A percentile compares a stretch with the other conserved stretches of the same genome.
Conservation (phyloP, 1,139 yeast genomes). For the Pichia sp. region DNA sequence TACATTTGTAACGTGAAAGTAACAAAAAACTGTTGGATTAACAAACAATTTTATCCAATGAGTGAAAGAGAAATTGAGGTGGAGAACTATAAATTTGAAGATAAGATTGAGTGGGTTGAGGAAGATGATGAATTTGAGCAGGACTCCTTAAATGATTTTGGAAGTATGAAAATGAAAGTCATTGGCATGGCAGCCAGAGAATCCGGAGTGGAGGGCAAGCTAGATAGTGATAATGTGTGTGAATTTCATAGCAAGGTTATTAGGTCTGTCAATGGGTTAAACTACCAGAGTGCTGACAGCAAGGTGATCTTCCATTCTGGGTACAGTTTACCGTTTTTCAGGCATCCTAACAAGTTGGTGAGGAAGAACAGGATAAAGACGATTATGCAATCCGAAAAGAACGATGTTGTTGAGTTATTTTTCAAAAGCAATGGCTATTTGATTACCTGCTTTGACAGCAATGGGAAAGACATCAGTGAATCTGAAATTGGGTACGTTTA, state of each 20-base stretch:
- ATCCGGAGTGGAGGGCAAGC: constrained; percentile 13
- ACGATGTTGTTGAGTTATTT: constrained; percentile 38
- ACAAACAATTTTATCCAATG: constrained; percentile 40
- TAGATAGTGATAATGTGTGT: constrained; percentile 38
- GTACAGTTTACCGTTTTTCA: constrained; percentile 48
- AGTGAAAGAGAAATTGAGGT: constrained; percentile 40
- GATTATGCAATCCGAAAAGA: constrained; percentile 9
- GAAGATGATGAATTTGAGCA: background rate
- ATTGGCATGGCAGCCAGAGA: constrained; percentile 46
- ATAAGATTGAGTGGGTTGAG: constrained; percentile 32
- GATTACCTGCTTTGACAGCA: constrained; percentile 46
- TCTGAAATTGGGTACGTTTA: constrained; percentile 47
- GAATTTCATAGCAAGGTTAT: constrained; percentile 48
- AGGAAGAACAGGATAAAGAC: constrained; percentile 3
- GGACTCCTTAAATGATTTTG: background rate
- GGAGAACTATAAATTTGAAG: constrained; percentile 41
- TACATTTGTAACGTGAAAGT: constrained; percentile 56
- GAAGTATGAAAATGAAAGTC: constrained; percentile 41
- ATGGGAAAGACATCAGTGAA: constrained; percentile 35
- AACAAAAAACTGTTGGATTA: constrained; percentile 31
- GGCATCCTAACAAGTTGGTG: constrained; percentile 31
- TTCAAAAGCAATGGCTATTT: constrained; percentile 56
- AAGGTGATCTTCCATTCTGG: constrained; percentile 43
- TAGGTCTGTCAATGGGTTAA: constrained; percentile 45
- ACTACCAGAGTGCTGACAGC: constrained; percentile 36